phyloP scores from a whole-genome alignment of 1,284 basidiomycete genomes.

The Papiliotrema flavescens region DNA sequence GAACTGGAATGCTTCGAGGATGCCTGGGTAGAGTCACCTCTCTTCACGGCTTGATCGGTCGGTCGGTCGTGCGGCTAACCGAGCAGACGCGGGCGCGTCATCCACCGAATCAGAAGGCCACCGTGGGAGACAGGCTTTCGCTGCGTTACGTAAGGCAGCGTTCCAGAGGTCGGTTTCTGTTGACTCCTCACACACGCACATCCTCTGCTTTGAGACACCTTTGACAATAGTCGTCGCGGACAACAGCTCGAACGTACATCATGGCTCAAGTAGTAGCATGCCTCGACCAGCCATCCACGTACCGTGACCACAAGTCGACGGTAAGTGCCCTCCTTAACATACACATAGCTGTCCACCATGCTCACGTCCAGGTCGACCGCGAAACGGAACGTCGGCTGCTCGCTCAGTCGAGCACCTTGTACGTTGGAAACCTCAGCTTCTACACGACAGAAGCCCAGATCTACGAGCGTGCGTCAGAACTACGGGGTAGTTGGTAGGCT shows the following conservation, averaged over 20 bases:
- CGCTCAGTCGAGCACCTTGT: conserved; percentile 53
- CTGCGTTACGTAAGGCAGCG: too few relatives aligned
- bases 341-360: conserved; percentile 1
- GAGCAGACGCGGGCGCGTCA: too few relatives aligned
- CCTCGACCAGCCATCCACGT: conserved; percentile 90
- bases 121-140: too few relatives aligned
- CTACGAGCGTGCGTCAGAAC: conserved; percentile 64
- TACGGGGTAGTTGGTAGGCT: too few relatives aligned
- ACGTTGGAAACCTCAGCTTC: conserved; percentile 96
- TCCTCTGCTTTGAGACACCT: neutral
- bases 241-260: conserved; percentile 2
- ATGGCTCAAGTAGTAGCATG: conserved; percentile 85
- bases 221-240: neutral
- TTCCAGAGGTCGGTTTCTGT: too few relatives aligned
- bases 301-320: conserved; percentile 82
- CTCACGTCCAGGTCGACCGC: conserved; percentile 36
- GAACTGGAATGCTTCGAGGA: too few relatives aligned
- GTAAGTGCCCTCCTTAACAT: conserved; percentile 39
- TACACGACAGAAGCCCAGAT: conserved; percentile 99
- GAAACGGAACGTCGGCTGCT: conserved; percentile 54
- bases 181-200: neutral
- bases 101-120: too few relatives aligned
- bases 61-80: too few relatives aligned
- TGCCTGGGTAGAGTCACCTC: too few relatives aligned
- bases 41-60: too few relatives aligned